These are phyloP conservation scores for Fusarium transvaalense DNA, from an alignment of 2,329 filamentous ascomycete genomes.

Conservation along the genomic window DNA sequence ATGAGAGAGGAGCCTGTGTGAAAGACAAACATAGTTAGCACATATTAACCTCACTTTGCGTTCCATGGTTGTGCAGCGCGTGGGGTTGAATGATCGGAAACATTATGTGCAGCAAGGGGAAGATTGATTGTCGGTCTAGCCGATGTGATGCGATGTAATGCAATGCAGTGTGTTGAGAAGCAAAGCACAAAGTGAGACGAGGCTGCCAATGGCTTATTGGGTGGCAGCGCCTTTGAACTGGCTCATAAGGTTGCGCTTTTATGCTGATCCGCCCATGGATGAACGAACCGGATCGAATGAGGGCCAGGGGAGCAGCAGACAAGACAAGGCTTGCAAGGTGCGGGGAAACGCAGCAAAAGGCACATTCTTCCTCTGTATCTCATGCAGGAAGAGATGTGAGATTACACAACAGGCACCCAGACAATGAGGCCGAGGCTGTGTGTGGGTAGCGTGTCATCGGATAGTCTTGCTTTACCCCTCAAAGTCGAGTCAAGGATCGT, in stretches of 20 bases:
- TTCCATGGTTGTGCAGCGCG: slow-evolving; percentile 25
- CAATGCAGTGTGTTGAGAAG: slow-evolving; percentile 30
- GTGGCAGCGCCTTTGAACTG: slow-evolving; percentile 24
- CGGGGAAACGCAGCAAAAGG: slow-evolving; percentile 40
- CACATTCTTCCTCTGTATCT: slow-evolving; percentile 25
- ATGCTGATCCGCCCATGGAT: slow-evolving; percentile 40
- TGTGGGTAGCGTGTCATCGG: slow-evolving; percentile 36
- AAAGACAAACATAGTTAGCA: slow-evolving; percentile 44
- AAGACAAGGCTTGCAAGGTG: slow-evolving; percentile 35
- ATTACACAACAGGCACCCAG: slow-evolving; percentile 43
- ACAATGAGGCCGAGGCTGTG: slow-evolving; percentile 34
- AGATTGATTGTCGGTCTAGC: slow-evolving; percentile 24
- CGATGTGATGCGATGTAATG: slow-evolving; percentile 31
- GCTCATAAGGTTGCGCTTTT: slow-evolving; percentile 26
- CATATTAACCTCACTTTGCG: slow-evolving; percentile 32
- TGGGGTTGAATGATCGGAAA: slow-evolving; percentile 40
- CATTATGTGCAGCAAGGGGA: slow-evolving; percentile 32
- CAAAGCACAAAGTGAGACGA: slow-evolving; percentile 30
- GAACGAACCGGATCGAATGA: slow-evolving; percentile 24
- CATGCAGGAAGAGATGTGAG: slow-evolving; percentile 38
- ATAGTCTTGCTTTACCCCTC: slow-evolving; percentile 13
- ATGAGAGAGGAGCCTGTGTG: slow-evolving; percentile 69
- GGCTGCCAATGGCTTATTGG: slow-evolving; percentile 41
- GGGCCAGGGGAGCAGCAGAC: slow-evolving; percentile 27
- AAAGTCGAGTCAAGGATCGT: slow-evolving; percentile 20